Evolutionary conservation across 2,329 filamentous ascomycete genomes (phyloP), one percentile per base, ranked within the genome.

Genomic region (Diaporthe citriasiana): DNA sequence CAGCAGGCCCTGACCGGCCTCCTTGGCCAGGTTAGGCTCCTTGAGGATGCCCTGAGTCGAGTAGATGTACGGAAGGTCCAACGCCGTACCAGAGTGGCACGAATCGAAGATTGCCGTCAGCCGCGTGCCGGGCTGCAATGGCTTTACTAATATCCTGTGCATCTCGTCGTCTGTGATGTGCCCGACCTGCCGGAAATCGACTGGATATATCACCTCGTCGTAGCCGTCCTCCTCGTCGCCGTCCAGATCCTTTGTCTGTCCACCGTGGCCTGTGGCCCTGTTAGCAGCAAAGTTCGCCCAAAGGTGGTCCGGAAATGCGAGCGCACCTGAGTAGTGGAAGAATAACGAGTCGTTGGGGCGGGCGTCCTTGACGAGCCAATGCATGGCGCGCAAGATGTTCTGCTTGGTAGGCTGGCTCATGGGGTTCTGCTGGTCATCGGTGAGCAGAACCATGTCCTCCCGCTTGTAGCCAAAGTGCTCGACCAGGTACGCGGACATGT

Each of bases 321-420:
- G 81, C 90, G 78, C 84, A 95, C 94, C 95, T 51, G 95, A 98
- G 83, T 98, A 98, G 84, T 98, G 96, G 86, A 98, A 98, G 85
- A 98, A 98, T 9, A 98, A 89, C 6, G 96, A 97, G 82, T 98
- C 96, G 81, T 98, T 97, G 0, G 95, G 94, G 73, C 90, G 90
- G 6, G 96, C 95, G 81, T 98, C 95, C 84, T 98, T 98, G 73
- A 98, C 95, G 27, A 98, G 86, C 96, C 96, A 98, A 82, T 98
- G 95, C 96, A 98, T 98, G 40, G 96, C 96, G 70, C 96, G 91
- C 50, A 98, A 84, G 72, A 98, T 97, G 81, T 98, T 98, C 78
- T 94, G 93, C 83, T 98, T 98, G 7, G 95, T 98, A 12, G 96
- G 96, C 85, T 98, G 95, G 84, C 95, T 97, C 94, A 98, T 97